These are phyloP conservation scores for Heimioporus sp. DNA, from an alignment of 768 basidiomycete genomes.

Conservation along the genomic window DNA sequence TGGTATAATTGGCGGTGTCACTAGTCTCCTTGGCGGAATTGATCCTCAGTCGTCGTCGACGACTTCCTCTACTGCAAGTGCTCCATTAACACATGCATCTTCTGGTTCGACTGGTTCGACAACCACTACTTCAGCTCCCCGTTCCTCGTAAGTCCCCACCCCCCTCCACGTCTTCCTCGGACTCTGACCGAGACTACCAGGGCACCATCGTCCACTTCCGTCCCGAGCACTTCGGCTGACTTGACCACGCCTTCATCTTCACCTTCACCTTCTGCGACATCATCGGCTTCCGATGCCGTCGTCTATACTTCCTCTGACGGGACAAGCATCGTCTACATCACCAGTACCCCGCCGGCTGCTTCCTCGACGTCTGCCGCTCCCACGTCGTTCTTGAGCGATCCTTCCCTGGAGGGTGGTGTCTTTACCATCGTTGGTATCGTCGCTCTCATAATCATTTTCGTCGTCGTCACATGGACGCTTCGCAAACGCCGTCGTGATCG, in stretches of 20 bases:
- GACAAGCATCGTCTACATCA: conserved; percentile 28
- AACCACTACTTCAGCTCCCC: conserved; percentile 9
- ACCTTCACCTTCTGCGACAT: conserved; percentile 17
- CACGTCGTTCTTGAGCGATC: conserved; percentile 61
- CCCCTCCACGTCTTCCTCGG: neutral
- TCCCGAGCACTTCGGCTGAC: conserved; percentile 9
- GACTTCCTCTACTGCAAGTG: conserved; percentile 15
- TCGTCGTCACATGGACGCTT: conserved; percentile 43
- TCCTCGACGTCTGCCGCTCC: conserved; percentile 20
- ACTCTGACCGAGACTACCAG: conserved; percentile 2
- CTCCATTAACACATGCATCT: conserved; percentile 18
- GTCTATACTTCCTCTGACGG: conserved; percentile 26
- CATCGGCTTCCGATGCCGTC: conserved; percentile 11
- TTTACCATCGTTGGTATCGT: conserved; percentile 52
- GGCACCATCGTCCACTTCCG: conserved; percentile 7
- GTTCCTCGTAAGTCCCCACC: conserved; percentile 15
- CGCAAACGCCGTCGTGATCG: conserved; percentile 47
- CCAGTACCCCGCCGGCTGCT: conserved; percentile 28
- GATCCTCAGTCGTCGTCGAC: conserved; percentile 12
- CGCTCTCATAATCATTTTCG: conserved; percentile 44
- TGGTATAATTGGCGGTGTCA: conserved; percentile 12
- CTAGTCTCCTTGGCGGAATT: conserved; percentile 12
- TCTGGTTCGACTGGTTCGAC: conserved; percentile 29
- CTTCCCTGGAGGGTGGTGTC: conserved; percentile 57
- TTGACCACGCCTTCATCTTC: conserved; percentile 1